Base-by-base conservation (phyloP, 352 stramenopile species). In the Phytophthora kernoviae region DNA sequence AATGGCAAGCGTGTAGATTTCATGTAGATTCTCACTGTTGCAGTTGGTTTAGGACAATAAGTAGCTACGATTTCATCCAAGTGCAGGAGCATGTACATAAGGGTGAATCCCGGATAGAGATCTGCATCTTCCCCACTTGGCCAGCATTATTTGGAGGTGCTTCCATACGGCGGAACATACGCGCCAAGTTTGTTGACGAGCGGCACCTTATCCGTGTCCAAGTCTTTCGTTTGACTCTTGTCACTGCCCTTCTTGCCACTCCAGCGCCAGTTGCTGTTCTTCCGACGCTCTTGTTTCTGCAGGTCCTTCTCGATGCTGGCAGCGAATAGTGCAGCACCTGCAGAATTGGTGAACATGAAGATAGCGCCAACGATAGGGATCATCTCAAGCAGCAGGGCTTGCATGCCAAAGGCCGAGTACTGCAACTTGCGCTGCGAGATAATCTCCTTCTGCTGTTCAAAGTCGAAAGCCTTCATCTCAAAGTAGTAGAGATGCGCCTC, bases 401-500 rank as follows among this genome's bases (percentile, higher is more conserved):
- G 73, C 68, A 81, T 83, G 9, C 79, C 79, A 27, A 88, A 88
- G 15, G 61, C 51, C 30, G 76, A 73, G 57, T 86, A 88, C 43
- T 84, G 63, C 7, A 79, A 14, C 39, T 68, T 70, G 32, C 64
- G 73, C 27, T 65, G 33, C 0, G 71, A 37, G 1, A 88, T 54
- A 32, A 85, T 66, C 10, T 62, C 55, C 54, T 78, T 77, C 44
- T 88, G 79, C 43, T 84, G 65, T 5, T 73, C 65, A 53, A 81
- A 86, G 17, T 58, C 30, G 10, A 75, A 75, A 1, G 65, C 68
- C 26, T 79, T 81, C 60, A 86, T 74, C 54, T 84, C 75, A 58
- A 88, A 86, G 48, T 84, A 88, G 59, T 79, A 81, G 45, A 84
- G 58, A 22, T 86, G 76, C 18, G 70, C 61, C 54, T 88, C 79